Percentiles rank a stretch among this genome's conserved stretches.
phyloP scores from a whole-genome alignment of 345 rosid genomes.

The Populus nigra region DNA sequence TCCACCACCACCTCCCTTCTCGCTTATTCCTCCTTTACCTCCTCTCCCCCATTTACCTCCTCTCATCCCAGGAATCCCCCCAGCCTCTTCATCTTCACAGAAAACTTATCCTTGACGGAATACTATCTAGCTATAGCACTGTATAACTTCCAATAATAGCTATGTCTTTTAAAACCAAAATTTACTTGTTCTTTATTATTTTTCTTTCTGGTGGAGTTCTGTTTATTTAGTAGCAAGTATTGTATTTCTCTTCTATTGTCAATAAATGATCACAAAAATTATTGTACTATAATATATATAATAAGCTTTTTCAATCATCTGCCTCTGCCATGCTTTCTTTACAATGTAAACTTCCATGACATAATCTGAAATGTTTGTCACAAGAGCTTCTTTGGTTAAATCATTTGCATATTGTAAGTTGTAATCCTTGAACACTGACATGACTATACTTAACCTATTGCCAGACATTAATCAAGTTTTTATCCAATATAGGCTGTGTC shows the following conservation, averaged over 20 bases:
- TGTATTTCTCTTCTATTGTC: background rate
- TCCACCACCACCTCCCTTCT: constrained; percentile 33
- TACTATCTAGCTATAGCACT: background rate
- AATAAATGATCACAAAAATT: background rate
- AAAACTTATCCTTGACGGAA: constrained; percentile 23
- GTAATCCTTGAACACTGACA: background rate
- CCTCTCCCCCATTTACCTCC: constrained; percentile 2
- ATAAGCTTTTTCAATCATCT: background rate
- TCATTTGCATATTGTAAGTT: background rate
- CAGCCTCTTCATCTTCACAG: constrained; percentile 12
- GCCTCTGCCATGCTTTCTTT: background rate
- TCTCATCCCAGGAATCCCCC: constrained; percentile 14
- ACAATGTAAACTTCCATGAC: background rate
- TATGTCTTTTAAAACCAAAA: background rate
- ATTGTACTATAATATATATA: background rate
- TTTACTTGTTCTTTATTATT: background rate
- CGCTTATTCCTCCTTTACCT: constrained; percentile 27
- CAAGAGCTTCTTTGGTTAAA: background rate
- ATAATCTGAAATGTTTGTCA: background rate
- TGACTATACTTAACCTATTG: background rate
- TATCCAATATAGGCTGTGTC: background rate
- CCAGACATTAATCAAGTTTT: background rate
- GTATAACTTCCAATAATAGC: background rate
- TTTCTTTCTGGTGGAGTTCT: background rate
- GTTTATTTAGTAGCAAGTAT: background rate